Evolutionary conservation across 495 filamentous ascomycete genomes (phyloP).

Genomic region (Penicillium goetzii): DNA sequence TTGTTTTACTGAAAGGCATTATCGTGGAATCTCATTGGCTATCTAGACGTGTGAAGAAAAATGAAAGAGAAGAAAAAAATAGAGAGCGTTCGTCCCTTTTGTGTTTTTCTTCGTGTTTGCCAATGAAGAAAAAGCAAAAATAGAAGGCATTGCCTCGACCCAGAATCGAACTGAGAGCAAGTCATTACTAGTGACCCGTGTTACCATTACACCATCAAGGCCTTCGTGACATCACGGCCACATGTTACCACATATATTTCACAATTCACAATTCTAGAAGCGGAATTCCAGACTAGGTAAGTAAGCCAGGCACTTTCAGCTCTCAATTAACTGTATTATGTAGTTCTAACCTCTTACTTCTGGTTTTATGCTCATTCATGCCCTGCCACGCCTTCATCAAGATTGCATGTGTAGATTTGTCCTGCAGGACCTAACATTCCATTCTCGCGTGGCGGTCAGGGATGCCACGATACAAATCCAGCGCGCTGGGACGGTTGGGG

Average conservation of each 20-base stretch:
- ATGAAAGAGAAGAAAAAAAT: neutral
- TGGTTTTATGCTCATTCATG: neutral
- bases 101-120: neutral
- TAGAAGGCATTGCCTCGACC: neutral
- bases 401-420: neutral
- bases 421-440: slow-evolving; percentile 19
- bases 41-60: neutral
- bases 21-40: neutral
- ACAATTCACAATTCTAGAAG: neutral
- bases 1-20: neutral
- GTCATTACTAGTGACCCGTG: slow-evolving; percentile 5
- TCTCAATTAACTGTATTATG: neutral
- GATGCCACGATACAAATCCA: slow-evolving; percentile 25
- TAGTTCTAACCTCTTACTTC: neutral
- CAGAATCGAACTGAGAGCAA: slow-evolving; percentile 1
- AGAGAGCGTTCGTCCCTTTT: too few relatives aligned
- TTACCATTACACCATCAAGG: slow-evolving; percentile 8
- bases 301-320: neutral
- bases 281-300: neutral
- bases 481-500: slow-evolving; percentile 1
- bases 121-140: neutral
- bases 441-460: slow-evolving; percentile 37
- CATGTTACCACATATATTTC: neutral
- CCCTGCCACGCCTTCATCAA: neutral
- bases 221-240: neutral